Evolutionary conservation across 805 yeast genomes (phyloP), one percentile per base, ranked within the genome.

Genomic region (Cyberlindnera japonica): DNA sequence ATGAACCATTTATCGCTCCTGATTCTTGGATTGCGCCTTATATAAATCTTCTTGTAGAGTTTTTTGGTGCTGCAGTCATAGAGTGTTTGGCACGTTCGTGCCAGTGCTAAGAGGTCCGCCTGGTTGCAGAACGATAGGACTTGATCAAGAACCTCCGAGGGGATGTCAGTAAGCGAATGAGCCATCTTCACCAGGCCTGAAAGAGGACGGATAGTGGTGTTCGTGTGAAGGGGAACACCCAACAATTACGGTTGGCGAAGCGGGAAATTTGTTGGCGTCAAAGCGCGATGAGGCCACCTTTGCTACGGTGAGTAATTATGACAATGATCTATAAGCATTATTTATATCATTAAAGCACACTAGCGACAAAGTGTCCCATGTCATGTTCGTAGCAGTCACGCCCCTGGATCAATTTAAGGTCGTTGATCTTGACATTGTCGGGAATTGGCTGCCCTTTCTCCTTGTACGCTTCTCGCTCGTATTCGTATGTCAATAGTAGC

Each of bases 361-460:
- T 15, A 8, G 18, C 30, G 13, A 13, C 16, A 25, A 35, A 39
- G 10, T 31, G 28, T 6, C 26, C 38, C 17, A 42, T n/a, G n/a
- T 49, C 47, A 19, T 44, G 24, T 5, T 34, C 24, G 22, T 64
- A 56, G 7, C 61, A 48, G 9, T 62, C 51, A 43, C 65, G 63
- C n/a, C 69, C 62, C 48, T 75, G 74, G 12, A 75, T 59, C 29
- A 75, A 43, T 35, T 60, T 67, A 43, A 74, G 51, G 48, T 72
- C 76, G 24, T 72, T 72, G 22, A 75, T 57, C 42, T 38, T 35
- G 15, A 39, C 20, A 14, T 22, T 27, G 29, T 28, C 32, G 10
- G 50, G 53, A 46, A 66, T 5, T 39, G 43, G 28, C 38, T 50
- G 15, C 34, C 56, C 37, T 22, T 46, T 15, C 39, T 43, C n/a